Conservation (phyloP, 75 land plant genomes). For the Pinus albicaulis region DNA sequence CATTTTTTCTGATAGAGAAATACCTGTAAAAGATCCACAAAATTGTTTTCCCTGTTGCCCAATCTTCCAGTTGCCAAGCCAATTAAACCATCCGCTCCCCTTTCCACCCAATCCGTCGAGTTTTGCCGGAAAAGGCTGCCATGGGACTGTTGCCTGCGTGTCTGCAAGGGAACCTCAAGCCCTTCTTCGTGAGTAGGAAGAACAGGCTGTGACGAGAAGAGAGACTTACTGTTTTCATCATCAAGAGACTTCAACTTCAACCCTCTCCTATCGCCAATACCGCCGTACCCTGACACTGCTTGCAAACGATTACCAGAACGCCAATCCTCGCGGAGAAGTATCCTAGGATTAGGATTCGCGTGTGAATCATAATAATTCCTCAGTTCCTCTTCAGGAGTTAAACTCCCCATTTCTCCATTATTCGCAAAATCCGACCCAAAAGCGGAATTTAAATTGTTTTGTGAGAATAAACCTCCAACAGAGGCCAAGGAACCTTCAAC, state of each 20-base stretch:
- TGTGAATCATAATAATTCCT: constrained; percentile 73
- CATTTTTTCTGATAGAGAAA: not conserved
- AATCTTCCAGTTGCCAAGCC: constrained; percentile 19
- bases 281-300: constrained; percentile 34
- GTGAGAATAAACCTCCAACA: constrained; percentile 41
- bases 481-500: constrained; percentile 88
- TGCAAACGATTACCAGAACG: constrained; percentile 45
- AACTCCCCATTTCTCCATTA: not conserved
- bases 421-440: constrained; percentile 13
- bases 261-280: constrained; percentile 41
- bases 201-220: constrained; percentile 37
- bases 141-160: constrained; percentile 7
- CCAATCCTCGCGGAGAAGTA: constrained; percentile 65
- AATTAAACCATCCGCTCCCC: constrained; percentile 13
- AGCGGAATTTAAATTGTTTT: constrained; percentile 18
- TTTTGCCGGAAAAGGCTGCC: constrained; percentile 17
- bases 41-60: constrained; percentile 62
- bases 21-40: constrained; percentile 89
- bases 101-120: constrained; percentile 37
- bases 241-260: constrained; percentile 52
- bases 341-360: constrained; percentile 66
- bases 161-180: constrained; percentile 64
- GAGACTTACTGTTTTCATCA: constrained; percentile 50
- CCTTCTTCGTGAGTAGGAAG: constrained; percentile 87
- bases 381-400: constrained; percentile 59